Evolutionary conservation across 352 stramenopile genomes (phyloP), one percentile per base, ranked within the genome.

Genomic region (Elongisporangium undulatum): DNA sequence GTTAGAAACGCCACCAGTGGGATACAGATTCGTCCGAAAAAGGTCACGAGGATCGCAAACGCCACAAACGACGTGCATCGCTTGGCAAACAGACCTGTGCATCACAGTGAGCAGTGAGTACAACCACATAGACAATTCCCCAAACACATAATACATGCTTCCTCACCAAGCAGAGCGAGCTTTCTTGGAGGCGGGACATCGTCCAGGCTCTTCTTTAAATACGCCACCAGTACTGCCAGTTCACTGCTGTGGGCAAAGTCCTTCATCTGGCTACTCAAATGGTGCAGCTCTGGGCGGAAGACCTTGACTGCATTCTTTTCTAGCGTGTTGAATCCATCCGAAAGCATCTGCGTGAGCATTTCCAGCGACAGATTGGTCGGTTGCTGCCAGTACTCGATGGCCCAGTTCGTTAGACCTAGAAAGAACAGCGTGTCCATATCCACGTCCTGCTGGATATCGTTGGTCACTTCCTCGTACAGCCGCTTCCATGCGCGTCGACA

Each of bases 361-460:
- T 87, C 78, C 38, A 89, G 56, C 45, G 82, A 89, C 62, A 91
- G 87, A n/a, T 82, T 70, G 3, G 82, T 90, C 19, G 79, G 84
- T 23, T 91, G 82, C 54, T 92, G 84, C 84, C 82, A 93, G 59
- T 90, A 93, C 59, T 92, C 78, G 34, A 90, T 71, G 12, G 84
- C 56, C 82, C 84, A 94, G 39, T 84, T 85, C 26, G 64, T 71
- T 15, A 94, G 60, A 12, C 79, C 74, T 53, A 94, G 59, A 53
- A 93, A 67, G 59, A 93, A 93, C 69, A 71, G 82, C 24, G 71
- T 64, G 63, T 93, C 83, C 13, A 93, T 60, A 50, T 88, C 78
- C 48, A 89, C 74, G 54, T 88, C 74, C 21, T 79, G 56, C 57
- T 85, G 75, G 20, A 91, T 82, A 53, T 86, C 68, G 49, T 67